Percentiles rank a stretch among this genome's conserved stretches.
Evolutionary conservation across 176 grass and related monocot genomes (phyloP).

Genomic region (Poa pratensis): DNA sequence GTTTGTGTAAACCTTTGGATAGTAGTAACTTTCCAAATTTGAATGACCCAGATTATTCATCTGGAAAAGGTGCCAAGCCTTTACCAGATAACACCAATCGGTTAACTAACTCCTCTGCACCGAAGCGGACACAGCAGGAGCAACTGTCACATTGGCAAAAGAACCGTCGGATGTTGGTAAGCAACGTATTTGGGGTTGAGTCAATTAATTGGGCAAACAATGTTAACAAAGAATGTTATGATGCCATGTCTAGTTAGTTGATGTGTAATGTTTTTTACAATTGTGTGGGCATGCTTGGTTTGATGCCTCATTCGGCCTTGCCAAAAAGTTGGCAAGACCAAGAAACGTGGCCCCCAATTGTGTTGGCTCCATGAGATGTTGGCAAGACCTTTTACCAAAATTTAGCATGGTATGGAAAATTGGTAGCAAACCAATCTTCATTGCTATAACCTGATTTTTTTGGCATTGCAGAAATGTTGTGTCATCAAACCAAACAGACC

Average conservation of each 20-base stretch:
- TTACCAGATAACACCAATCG: slow-evolving; percentile 61
- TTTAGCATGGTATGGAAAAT: not conserved
- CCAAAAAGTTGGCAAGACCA: not conserved
- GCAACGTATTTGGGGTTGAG: slow-evolving; percentile 36
- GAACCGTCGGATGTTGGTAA: slow-evolving; percentile 92
- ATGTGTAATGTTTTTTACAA: not conserved
- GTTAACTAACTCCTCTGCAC: slow-evolving; percentile 61
- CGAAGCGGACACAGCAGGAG: slow-evolving; percentile 90
- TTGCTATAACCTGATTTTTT: not conserved
- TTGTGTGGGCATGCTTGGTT: not conserved
- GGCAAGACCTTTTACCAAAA: slow-evolving; percentile 2
- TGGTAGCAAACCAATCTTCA: slow-evolving; percentile 10
- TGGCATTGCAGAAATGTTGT: slow-evolving; percentile 1
- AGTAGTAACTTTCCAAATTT: slow-evolving; percentile 94
- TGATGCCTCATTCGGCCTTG: slow-evolving; percentile 1
- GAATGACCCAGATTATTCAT: slow-evolving; percentile 79
- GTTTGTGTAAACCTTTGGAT: slow-evolving; percentile 96
- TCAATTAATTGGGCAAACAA: not conserved
- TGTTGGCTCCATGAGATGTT: slow-evolving; percentile 18
- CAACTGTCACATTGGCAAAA: slow-evolving; percentile 99
- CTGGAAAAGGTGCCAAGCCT: slow-evolving; percentile 66
- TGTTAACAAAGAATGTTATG: slow-evolving; percentile 19
- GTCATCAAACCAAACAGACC: not conserved
- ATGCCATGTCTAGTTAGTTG: not conserved
- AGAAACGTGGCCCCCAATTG: not conserved